Percentiles rank a stretch among this genome's conserved stretches.
Conservation (phyloP, 495 filamentous ascomycete genomes). For the Entonaema liquescens region DNA sequence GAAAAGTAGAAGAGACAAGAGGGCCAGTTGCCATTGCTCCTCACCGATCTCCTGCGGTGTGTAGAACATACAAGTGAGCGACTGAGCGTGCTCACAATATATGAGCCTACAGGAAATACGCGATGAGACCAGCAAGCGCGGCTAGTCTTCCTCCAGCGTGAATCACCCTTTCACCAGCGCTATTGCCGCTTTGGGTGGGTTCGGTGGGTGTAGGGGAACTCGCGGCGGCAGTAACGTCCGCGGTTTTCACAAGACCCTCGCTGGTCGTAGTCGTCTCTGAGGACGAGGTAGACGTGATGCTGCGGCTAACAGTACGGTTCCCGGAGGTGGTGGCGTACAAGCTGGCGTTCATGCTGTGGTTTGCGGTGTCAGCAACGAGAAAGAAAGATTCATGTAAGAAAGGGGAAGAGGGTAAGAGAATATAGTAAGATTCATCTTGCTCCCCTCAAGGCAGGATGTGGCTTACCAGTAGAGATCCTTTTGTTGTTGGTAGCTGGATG, state of each 20-base stretch:
- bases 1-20: not conserved
- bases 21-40: too few relatives aligned
- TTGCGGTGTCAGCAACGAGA: not conserved
- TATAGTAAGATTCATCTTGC: not conserved
- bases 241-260: slow-evolving; percentile 7
- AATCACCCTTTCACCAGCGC: slow-evolving; percentile 7
- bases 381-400: not conserved
- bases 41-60: too few relatives aligned
- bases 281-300: slow-evolving; percentile 10
- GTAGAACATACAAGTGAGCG: too few relatives aligned
- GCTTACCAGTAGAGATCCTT: slow-evolving; percentile 52
- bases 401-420: not conserved
- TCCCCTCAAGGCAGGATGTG: not conserved
- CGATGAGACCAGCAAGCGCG: not conserved
- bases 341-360: slow-evolving; percentile 31
- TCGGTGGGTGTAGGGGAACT: slow-evolving; percentile 1
- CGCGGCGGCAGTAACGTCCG: slow-evolving; percentile 7
- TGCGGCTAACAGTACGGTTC: slow-evolving; percentile 25
- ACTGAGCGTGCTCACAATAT: not conserved
- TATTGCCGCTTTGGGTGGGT: slow-evolving; percentile 11
- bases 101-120: not conserved
- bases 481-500: slow-evolving; percentile 42
- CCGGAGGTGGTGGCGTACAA: slow-evolving; percentile 28
- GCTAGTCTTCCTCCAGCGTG: slow-evolving; percentile 18
- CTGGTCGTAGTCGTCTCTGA: slow-evolving; percentile 8